These are phyloP conservation scores for Starmerella stigmatis DNA, from an alignment of 805 yeast genomes.

Conservation along the genomic window DNA sequence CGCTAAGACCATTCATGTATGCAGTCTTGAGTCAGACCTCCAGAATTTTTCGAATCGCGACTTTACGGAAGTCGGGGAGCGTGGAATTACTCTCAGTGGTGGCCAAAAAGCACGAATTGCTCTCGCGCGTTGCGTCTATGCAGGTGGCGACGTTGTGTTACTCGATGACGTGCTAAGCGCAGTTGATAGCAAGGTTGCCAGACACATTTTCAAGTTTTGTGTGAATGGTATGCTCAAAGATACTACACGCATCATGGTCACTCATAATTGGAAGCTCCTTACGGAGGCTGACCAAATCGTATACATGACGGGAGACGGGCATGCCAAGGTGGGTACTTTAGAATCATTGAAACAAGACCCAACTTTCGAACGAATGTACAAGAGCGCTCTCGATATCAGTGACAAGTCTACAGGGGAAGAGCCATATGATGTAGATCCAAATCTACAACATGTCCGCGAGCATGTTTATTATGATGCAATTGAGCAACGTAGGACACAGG, in stretches of 20 bases:
- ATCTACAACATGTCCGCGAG: constrained; percentile 21
- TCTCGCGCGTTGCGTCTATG: constrained; percentile 72
- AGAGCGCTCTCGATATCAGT: constrained; percentile 3
- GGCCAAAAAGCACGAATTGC: constrained; percentile 85
- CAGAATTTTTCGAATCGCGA: constrained; percentile 64
- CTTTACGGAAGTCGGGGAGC: constrained; percentile 64
- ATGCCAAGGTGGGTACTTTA: constrained; percentile 50
- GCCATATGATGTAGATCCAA: constrained; percentile 1
- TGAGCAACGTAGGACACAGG: constrained; percentile 6
- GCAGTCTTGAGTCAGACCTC: constrained; percentile 59
- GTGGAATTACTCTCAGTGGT: constrained; percentile 80
- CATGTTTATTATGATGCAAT: constrained; percentile 18
- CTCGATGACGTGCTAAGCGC: constrained; percentile 81
- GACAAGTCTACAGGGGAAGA: background rate
- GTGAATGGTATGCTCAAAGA: constrained; percentile 45
- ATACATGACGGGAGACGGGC: constrained; percentile 51
- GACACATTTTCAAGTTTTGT: constrained; percentile 62
- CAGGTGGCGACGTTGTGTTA: constrained; percentile 51
- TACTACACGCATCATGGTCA: constrained; percentile 66
- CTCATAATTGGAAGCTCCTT: constrained; percentile 70
- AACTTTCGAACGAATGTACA: constrained; percentile 12
- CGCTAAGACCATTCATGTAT: constrained; percentile 45
- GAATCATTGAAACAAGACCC: constrained; percentile 35
- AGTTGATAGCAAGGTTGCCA: constrained; percentile 79
- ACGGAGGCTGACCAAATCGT: constrained; percentile 59